Evolutionary conservation across 306 rosid genomes (phyloP), one percentile per base, ranked within the genome.

Genomic region (Prunus dulcis): DNA sequence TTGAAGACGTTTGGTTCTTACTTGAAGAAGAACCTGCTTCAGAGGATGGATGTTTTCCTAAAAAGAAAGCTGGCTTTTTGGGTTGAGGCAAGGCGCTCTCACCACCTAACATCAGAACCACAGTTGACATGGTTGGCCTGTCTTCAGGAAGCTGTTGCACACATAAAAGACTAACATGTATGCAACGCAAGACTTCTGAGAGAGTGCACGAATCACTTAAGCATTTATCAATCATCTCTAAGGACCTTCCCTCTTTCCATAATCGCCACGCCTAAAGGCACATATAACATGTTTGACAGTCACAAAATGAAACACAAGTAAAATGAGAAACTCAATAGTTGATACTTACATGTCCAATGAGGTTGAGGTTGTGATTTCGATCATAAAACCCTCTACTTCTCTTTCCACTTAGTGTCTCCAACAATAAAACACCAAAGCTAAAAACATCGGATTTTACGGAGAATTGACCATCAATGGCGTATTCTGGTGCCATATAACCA

Each of bases 401-500:
- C 67, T 80, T 76, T 12, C 87, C 84, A 41, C 77, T 72, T 27
- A 84, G 45, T 9, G 60, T 79, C 78, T 83, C 87, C 11, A 84
- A 58, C 23, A 84, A 12, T 27, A 84, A 63, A 19, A 80, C 77
- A 0, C 84, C 84, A 3, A 84, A 84, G 50, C 84, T 80, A 28
- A 84, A 84, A 11, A 84, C 80, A 6, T 84, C 87, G 4, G 84
- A 80, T 23, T 84, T 89, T 4, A 82, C 25, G 12, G 93, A 88
- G 80, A 86, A 88, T 53, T 75, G 47, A 2, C 90, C 88, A 34
- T 84, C 87, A 6, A 67, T 57, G 0, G 90, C 90, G 66, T 86
- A 88, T 25, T 88, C 92, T 1, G 90, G 90, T 68, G 89, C 85
- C 93, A 88, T 89, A 22, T 89, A 86, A 2, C 93, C 90, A 67